Percentiles rank a stretch among this genome's conserved stretches.
phyloP scores from a whole-genome alignment of 176 grass and related monocot species.

The Rhynchospora breviuscula region DNA sequence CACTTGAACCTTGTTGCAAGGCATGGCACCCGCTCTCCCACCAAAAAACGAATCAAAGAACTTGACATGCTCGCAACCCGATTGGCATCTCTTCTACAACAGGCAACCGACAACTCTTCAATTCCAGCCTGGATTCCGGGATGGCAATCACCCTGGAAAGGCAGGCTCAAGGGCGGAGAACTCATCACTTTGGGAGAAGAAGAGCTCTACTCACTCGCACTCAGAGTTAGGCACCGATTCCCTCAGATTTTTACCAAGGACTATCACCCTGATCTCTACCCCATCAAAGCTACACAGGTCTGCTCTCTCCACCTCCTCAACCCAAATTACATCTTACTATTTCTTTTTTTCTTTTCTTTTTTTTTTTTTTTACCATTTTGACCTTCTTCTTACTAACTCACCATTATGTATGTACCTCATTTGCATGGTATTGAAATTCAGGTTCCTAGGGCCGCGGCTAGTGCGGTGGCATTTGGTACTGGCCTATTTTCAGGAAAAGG shows the following conservation, averaged over 20 bases:
- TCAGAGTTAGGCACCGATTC: conserved; percentile 69
- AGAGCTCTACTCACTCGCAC: conserved; percentile 61
- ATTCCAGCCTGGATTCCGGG: conserved; percentile 64
- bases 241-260: conserved; percentile 59
- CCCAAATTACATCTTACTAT: not conserved
- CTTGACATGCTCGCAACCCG: conserved; percentile 52
- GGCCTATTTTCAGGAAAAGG: conserved; percentile 88
- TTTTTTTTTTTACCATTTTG: not conserved
- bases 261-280: conserved; percentile 77
- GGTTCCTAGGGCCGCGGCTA: conserved; percentile 93
- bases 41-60: conserved; percentile 81
- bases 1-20: conserved; percentile 96
- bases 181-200: conserved; percentile 74
- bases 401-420: not conserved
- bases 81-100: conserved; percentile 35
- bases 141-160: conserved; percentile 90
- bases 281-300: conserved; percentile 88
- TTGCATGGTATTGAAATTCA: conserved; percentile 12
- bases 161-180: conserved; percentile 67
- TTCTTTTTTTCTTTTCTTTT: too few species aligned
- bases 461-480: conserved; percentile 91
- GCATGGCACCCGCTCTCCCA: conserved; percentile 83
- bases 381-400: not conserved
- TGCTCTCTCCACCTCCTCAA: not conserved
- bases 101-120: too few species aligned